Base-by-base conservation (phyloP, 2,329 filamentous ascomycete species). In the Ophiosphaerella korrae region DNA sequence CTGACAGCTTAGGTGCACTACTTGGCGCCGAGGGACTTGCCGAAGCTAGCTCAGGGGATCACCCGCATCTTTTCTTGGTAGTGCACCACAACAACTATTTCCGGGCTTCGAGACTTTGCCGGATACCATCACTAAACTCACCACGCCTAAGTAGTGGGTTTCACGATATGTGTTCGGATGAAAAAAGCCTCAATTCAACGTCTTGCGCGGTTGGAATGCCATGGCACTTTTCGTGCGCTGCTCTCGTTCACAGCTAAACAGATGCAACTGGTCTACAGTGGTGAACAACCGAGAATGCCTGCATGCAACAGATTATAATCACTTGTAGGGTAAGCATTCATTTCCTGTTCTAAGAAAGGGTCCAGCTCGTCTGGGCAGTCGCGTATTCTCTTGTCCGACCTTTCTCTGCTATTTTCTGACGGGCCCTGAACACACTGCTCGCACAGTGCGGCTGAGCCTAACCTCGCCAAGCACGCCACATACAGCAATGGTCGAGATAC, bases 381-480 rank as follows among this genome's bases (percentile, higher is more conserved):
- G 26, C 26, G 7, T 29, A 29, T 29, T 11, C 11, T 11, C 26
- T 29, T 29, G 26, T 29, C 26, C 26, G 26, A 11, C 2, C 7
- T 7, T 29, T 29, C 7, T 26, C 5, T 5, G 8, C 24, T 26
- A 5, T 26, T 26, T 29, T 41, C 29, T 24, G 2, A 29, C 7
- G 38, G 38, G 12, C 13, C 38, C 26, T 26, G 29, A 31, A 5
- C 11, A 24, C 21, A 32, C 36, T 47, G 51, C 53, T 50, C 45
- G 53, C 41, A 36, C 49, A 26, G 40, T 45, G 46, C 43, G 51
- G 48, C 43, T 46, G 45, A 48, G 35, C 49, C 43, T 29, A 45
- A 36, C 35, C 48, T 24, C 7, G 54, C 54, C 54, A 60, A 57
- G 57, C 23, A 45, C 50, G 50, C 48, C 46, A 52, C 36, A 21